A percentile compares a stretch with the other conserved stretches of the same genome.
Evolutionary conservation across 495 filamentous ascomycete species (phyloP).

Genomic region (Geoglossum glabrum): DNA sequence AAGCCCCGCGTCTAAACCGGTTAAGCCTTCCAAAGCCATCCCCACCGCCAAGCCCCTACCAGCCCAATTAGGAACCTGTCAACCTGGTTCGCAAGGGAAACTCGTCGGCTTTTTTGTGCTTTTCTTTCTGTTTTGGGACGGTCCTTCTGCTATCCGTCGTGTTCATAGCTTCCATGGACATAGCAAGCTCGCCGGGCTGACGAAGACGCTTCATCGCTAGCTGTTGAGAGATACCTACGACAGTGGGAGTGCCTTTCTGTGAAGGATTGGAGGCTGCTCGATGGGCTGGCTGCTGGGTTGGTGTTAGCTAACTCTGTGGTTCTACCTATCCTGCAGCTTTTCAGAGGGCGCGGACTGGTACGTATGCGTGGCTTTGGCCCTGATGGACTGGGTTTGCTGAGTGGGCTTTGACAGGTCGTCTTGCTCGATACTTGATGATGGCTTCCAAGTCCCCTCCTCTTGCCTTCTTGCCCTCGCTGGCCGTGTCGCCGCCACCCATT

Average conservation of each 20-base stretch:
- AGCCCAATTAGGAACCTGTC: background rate
- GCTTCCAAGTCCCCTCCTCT: background rate
- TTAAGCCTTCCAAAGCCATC: too few relatives aligned
- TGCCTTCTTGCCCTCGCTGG: slow-evolving; percentile 1
- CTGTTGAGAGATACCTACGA: too few relatives aligned
- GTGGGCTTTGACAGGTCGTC: background rate
- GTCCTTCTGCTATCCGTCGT: too few relatives aligned
- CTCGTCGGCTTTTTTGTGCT: too few relatives aligned
- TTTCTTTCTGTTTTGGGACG: too few relatives aligned
- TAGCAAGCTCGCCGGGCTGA: too few relatives aligned
- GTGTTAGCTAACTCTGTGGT: background rate
- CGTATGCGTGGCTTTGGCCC: background rate
- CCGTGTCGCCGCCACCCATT: background rate
- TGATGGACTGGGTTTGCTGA: background rate
- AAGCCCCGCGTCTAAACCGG: too few relatives aligned
- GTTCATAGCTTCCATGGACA: too few relatives aligned
- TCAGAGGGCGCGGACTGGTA: background rate
- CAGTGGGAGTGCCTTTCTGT: background rate
- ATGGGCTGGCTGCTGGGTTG: background rate
- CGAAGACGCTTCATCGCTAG: too few relatives aligned
- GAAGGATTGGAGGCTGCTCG: background rate
- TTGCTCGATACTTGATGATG: background rate
- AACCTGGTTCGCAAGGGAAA: background rate
- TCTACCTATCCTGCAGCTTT: too few relatives aligned
- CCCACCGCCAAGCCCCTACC: too few relatives aligned